Evolutionary conservation across 257 asterid species (phyloP).

Genomic region (Forsythia suspensa): DNA sequence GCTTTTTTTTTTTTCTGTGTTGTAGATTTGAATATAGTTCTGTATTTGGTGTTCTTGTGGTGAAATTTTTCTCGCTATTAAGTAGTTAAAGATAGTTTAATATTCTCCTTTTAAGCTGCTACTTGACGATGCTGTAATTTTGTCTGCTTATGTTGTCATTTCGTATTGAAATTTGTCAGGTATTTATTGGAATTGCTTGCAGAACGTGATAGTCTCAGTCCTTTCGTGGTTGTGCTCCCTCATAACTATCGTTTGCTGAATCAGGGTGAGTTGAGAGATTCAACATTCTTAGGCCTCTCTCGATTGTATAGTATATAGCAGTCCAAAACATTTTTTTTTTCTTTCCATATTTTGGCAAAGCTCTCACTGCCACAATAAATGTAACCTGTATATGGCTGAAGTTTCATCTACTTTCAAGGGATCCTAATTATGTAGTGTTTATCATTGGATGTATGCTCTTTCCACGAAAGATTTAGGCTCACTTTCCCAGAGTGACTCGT

Average conservation of each 20-base stretch:
- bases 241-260: conserved; percentile 63
- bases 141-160: not conserved
- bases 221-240: conserved; percentile 81
- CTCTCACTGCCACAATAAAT: not conserved
- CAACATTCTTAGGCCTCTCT: not conserved
- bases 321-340: not conserved
- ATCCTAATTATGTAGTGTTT: no score
- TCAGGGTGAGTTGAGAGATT: conserved; percentile 67
- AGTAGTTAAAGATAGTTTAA: no score
- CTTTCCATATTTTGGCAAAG: not conserved
- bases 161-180: conserved; percentile 28
- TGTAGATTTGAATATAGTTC: no score
- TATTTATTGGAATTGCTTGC: conserved; percentile 59
- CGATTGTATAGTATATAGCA: not conserved
- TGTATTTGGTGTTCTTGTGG: no score
- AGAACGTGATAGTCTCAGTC: conserved; percentile 68
- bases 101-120: no score
- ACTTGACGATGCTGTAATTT: not conserved
- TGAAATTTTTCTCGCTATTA: no score
- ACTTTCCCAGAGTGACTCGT: no score
- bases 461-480: no score
- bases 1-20: no score
- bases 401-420: no score
- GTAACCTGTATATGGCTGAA: no score
- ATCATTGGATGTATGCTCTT: no score